These are phyloP conservation scores for Pseudogymnoascus sp. DNA, from an alignment of 2,329 filamentous ascomycete species.

Conservation along the genomic window DNA sequence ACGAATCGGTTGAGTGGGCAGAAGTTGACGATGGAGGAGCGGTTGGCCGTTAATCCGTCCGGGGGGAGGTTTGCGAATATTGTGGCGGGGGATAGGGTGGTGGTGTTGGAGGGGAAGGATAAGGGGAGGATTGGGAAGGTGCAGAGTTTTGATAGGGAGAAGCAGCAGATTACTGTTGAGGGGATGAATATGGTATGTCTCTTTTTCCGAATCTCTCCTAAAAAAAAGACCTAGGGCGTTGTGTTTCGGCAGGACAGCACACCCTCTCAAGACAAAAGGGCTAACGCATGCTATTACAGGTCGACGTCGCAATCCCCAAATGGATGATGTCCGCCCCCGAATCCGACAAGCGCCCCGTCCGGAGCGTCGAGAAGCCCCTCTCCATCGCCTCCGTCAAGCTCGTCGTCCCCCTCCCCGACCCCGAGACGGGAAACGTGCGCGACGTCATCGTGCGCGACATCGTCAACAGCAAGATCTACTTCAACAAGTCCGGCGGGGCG, in stretches of 20 bases:
- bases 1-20: constrained; percentile 28
- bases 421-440: constrained; percentile 53
- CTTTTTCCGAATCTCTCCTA: not conserved
- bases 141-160: constrained; percentile 43
- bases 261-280: not conserved
- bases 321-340: constrained; percentile 35
- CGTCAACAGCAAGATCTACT: constrained; percentile 42
- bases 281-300: constrained; percentile 22
- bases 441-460: constrained; percentile 75
- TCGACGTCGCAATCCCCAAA: constrained; percentile 35
- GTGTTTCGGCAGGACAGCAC: not conserved
- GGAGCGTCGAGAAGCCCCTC: constrained; percentile 48
- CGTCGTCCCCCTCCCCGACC: constrained; percentile 66
- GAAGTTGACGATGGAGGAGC: constrained; percentile 15
- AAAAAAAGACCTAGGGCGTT: not conserved
- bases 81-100: constrained; percentile 68
- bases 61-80: constrained; percentile 51
- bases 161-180: constrained; percentile 54
- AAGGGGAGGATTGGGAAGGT: constrained; percentile 80
- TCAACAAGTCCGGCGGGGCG: constrained; percentile 44
- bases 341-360: constrained; percentile 34
- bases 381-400: constrained; percentile 70
- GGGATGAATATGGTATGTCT: constrained; percentile 56
- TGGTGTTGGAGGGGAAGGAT: constrained; percentile 69
- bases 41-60: constrained; percentile 22